Percentiles rank a stretch among this genome's conserved stretches.
phyloP scores from a whole-genome alignment of 495 filamentous ascomycete genomes.

The Lichina pygmaea region DNA sequence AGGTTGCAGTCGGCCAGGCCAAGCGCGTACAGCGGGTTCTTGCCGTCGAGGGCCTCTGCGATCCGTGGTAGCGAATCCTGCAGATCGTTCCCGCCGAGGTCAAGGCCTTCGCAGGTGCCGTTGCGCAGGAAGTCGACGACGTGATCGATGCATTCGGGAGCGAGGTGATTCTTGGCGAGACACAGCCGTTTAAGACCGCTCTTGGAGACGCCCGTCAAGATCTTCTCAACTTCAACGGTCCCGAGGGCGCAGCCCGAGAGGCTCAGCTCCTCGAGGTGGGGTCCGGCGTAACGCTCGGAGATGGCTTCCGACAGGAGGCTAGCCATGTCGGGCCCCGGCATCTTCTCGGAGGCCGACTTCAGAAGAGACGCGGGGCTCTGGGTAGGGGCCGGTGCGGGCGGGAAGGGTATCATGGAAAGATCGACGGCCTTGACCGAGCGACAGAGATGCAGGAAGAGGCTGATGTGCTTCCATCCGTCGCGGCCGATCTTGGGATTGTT shows the following conservation, averaged over 20 bases:
- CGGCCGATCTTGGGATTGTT: constrained; percentile 59
- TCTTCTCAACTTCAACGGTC: constrained; percentile 35
- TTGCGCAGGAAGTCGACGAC: constrained; percentile 45
- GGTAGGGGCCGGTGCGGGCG: constrained; percentile 14
- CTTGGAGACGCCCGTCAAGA: constrained; percentile 50
- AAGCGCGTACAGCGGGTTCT: constrained; percentile 47
- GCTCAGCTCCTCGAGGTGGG: constrained; percentile 58
- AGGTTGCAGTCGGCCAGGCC: constrained; percentile 76
- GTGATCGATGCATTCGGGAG: constrained; percentile 43
- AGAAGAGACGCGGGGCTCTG: not conserved
- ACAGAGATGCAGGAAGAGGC: constrained; percentile 72
- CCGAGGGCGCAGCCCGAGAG: constrained; percentile 51
- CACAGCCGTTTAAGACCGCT: constrained; percentile 53
- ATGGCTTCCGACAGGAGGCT: constrained; percentile 47
- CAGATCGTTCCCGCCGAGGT: constrained; percentile 78
- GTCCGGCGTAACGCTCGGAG: constrained; percentile 43
- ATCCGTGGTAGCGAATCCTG: constrained; percentile 42
- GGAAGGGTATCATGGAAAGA: constrained; percentile 65
- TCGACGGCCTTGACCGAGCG: constrained; percentile 67
- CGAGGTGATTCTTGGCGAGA: constrained; percentile 56
- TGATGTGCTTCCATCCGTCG: constrained; percentile 81
- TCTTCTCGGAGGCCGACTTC: constrained; percentile 4
- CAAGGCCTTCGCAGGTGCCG: constrained; percentile 63
- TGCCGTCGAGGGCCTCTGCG: constrained; percentile 29
- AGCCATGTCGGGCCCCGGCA: constrained; percentile 18